Base-by-base conservation (phyloP, 2,329 filamentous ascomycete genomes). In the Penicillium concentricum region DNA sequence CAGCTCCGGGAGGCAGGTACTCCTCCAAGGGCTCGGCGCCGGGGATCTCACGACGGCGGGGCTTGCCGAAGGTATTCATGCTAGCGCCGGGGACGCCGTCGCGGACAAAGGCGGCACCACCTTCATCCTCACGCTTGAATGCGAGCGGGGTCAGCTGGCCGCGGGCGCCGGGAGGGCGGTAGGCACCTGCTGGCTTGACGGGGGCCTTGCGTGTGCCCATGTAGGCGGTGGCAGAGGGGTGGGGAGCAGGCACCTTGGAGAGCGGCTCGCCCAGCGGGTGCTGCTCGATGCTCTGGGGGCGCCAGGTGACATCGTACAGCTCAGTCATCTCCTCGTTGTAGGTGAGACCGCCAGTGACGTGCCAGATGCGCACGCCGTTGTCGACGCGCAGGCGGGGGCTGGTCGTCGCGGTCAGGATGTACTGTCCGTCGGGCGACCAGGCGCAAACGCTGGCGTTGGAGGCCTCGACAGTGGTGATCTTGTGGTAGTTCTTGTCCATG, bases 51-150 rank as follows among this genome's bases (percentile, higher is more conserved):
- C 92, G 89, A 67, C 90, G 87, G 44, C 84, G 84, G 61, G 76
- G 86, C 71, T 82, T 84, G 58, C 85, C 92, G 69, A 96, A 97
- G n/a, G 90, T 91, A 68, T 93, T 95, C 46, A 86, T 79, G 34
- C 79, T 76, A 28, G 67, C 70, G 24, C 84, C 82, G 38, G 88
- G 83, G 28, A 87, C 83, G 28, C 91, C 91, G 63, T 94, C 93
- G 74, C 90, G 87, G 57, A 91, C 80, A 70, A 92, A 95, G 7
- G 93, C 92, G 9, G 90, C 90, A 51, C 94, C 94, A 51, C 94
- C 94, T 77, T 99, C 91, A 63, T 99, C 94, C 75, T 99, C 94
- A 56, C 94, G 91, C 82, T 96, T 96, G 81, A 97, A 99, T 67
- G 94, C 90, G 61, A 97, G 81, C 10, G 94, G 94, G 0, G 94